Evolutionary conservation across 1,139 yeast genomes (phyloP).

Genomic region (Suhomyces yuchorum): DNA sequence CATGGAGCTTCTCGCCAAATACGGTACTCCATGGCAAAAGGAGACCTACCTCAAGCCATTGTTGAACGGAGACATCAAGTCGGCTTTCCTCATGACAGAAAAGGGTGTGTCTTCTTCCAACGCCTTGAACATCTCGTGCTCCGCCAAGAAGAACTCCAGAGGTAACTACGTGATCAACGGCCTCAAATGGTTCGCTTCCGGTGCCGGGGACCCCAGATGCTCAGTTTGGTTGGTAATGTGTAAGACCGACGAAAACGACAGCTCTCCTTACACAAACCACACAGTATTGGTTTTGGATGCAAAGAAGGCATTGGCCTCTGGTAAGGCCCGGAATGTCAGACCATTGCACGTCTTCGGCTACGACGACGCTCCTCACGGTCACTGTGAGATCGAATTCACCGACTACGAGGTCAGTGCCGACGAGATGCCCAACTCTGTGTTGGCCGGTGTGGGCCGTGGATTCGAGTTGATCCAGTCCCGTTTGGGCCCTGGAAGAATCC

Average conservation of each 20-base stretch:
- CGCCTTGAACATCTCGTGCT: constrained; percentile 61
- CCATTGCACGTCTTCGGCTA: constrained; percentile 63
- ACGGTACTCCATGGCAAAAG: constrained; percentile 57
- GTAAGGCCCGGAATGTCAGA: constrained; percentile 52
- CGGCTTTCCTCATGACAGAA: constrained; percentile 75
- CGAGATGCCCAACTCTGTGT: constrained; percentile 40
- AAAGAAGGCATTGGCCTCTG: constrained; percentile 52
- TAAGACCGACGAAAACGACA: constrained; percentile 46
- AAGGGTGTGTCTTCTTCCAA: constrained; percentile 67
- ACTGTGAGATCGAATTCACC: constrained; percentile 60
- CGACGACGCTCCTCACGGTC: constrained; percentile 79
- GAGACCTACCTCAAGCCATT: constrained; percentile 57
- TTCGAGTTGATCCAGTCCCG: constrained; percentile 71
- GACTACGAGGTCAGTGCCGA: constrained; percentile 51
- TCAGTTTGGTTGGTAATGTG: constrained; percentile 70
- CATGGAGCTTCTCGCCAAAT: constrained; percentile 67
- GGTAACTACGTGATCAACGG: constrained; percentile 64
- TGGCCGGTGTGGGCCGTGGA: constrained; percentile 60
- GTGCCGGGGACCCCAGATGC: constrained; percentile 73
- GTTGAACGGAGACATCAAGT: constrained; percentile 59
- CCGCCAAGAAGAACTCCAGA: constrained; percentile 44
- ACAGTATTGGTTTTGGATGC: constrained; percentile 62
- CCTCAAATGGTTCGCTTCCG: constrained; percentile 75
- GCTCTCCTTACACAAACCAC: constrained; percentile 52
- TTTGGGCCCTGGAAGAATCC: constrained; percentile 73